A percentile compares a stretch with the other conserved stretches of the same genome.
Evolutionary conservation across 1,284 basidiomycete species (phyloP).

Genomic region (Irpex lacteus): DNA sequence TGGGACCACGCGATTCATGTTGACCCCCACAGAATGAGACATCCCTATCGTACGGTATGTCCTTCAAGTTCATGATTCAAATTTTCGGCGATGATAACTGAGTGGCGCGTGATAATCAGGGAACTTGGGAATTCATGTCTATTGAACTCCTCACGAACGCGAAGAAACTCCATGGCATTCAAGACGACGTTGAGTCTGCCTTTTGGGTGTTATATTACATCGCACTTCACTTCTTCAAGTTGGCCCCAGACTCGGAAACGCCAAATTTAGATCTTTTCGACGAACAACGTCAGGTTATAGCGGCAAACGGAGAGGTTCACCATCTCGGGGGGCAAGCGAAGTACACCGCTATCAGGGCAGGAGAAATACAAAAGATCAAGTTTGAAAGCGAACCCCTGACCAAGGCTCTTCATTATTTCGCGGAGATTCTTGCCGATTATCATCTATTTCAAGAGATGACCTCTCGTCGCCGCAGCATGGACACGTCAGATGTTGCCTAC

Average conservation of each 20-base stretch:
- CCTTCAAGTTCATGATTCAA: neutral
- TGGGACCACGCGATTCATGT: neutral
- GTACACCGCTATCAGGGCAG: too few species aligned
- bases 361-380: too few species aligned
- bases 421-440: neutral
- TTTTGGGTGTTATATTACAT: slow-evolving; percentile 3
- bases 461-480: too few species aligned
- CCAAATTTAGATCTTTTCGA: neutral
- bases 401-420: neutral
- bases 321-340: too few species aligned
- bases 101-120: neutral
- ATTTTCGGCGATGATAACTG: too few species aligned
- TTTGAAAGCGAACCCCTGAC: neutral
- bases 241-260: too few species aligned
- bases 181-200: neutral
- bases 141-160: neutral
- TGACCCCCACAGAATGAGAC: neutral
- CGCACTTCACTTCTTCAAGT: neutral
- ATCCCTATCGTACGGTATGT: slow-evolving; percentile 2
- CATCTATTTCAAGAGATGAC: neutral
- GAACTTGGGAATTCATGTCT: slow-evolving; percentile 4
- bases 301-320: too few species aligned
- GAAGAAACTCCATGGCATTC: neutral
- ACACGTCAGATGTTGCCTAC: too few species aligned
- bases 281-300: too few species aligned